Evolutionary conservation across 2,329 filamentous ascomycete genomes (phyloP).

Genomic region (Penicillium sp.): DNA sequence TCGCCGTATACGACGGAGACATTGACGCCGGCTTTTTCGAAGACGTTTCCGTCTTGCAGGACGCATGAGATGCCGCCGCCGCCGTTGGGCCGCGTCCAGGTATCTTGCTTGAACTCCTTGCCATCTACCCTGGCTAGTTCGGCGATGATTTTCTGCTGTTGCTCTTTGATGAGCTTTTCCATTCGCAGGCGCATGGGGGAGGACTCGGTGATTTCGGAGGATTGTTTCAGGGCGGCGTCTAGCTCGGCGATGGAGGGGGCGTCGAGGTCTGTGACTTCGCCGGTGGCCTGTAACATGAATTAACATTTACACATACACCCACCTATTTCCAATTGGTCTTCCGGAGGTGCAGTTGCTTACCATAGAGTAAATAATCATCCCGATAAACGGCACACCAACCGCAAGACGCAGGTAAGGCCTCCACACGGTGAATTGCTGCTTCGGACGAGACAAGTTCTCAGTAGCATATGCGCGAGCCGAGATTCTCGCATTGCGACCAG

Average conservation of each 20-base stretch:
- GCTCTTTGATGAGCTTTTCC: slow-evolving; percentile 93
- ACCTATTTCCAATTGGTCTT: not conserved
- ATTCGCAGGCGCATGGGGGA: slow-evolving; percentile 98
- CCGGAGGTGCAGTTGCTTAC: slow-evolving; percentile 38
- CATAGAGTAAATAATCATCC: slow-evolving; percentile 59
- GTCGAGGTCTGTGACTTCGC: slow-evolving; percentile 47
- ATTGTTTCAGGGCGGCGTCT: slow-evolving; percentile 80
- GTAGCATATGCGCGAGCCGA: slow-evolving; percentile 38
- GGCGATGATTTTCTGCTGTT: slow-evolving; percentile 85
- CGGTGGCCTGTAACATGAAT: slow-evolving; percentile 38
- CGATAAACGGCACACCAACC: slow-evolving; percentile 57
- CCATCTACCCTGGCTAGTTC: slow-evolving; percentile 86
- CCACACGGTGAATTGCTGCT: slow-evolving; percentile 47
- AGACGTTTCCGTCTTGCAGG: slow-evolving; percentile 92
- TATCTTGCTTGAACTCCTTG: slow-evolving; percentile 78
- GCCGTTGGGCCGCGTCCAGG: slow-evolving; percentile 85
- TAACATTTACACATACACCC: not conserved
- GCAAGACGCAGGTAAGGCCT: slow-evolving; percentile 56
- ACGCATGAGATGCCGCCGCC: slow-evolving; percentile 95
- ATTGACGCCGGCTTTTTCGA: slow-evolving; percentile 96
- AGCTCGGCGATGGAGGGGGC: slow-evolving; percentile 77
- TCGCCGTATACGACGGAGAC: slow-evolving; percentile 94
- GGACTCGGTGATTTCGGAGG: slow-evolving; percentile 72
- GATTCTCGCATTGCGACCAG: slow-evolving; percentile 25
- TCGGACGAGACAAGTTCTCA: slow-evolving; percentile 29